A percentile compares a stretch with the other conserved stretches of the same genome.
Conservation (phyloP, 306 rosid genomes). For the Vigna nakashimae region DNA sequence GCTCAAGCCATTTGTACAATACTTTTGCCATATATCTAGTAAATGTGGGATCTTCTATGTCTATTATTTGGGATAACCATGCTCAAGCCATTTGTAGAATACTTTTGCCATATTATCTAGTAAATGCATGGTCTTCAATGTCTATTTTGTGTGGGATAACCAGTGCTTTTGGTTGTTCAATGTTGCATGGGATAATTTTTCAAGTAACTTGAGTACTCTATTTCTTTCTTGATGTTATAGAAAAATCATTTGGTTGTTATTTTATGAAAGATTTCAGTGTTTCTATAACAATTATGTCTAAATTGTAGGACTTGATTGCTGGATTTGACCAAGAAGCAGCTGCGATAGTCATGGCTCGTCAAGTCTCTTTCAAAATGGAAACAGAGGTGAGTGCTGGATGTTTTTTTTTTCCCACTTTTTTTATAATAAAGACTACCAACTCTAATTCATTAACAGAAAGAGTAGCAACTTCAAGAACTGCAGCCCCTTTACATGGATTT, state of each 20-base stretch:
- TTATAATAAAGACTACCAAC: no score
- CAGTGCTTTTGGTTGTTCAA: not conserved
- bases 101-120: not conserved
- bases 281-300: slow-evolving; percentile 29
- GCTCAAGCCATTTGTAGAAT: not conserved
- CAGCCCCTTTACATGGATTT: no score
- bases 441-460: no score
- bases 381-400: slow-evolving; percentile 63
- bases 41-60: not conserved
- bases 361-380: slow-evolving; percentile 98
- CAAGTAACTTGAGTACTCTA: slow-evolving; percentile 26
- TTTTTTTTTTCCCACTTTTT: not conserved
- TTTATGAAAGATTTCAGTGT: slow-evolving; percentile 20
- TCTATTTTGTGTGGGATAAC: not conserved
- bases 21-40: not conserved
- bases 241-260: slow-evolving; percentile 4
- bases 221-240: slow-evolving; percentile 23
- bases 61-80: not conserved
- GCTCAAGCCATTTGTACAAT: not conserved
- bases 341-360: slow-evolving; percentile 95
- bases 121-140: not conserved
- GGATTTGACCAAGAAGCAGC: slow-evolving; percentile 99
- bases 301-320: slow-evolving; percentile 84
- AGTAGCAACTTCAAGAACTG: no score
- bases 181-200: slow-evolving; percentile 23